Evolutionary conservation across 1,284 basidiomycete genomes (phyloP), one percentile per base, ranked within the genome.

Genomic region (Hemileia vastatrix): DNA sequence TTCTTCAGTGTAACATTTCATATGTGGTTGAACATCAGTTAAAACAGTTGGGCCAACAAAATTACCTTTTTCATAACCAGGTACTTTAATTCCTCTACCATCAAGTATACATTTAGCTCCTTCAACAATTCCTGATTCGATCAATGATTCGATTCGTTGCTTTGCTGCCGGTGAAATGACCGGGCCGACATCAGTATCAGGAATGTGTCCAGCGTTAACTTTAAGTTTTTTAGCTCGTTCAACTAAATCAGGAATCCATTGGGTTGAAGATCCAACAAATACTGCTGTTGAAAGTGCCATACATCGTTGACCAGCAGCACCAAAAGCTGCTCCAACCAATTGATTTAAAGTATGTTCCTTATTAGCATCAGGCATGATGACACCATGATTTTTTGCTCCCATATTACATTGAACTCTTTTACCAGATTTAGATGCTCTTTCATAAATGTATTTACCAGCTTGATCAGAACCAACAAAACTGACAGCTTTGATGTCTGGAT

Each of bases 41-140:
- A 97, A 82, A 57, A 98, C 81, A 3, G 91, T 94, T 0, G 93
- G 91, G 2, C 92, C 93, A 66, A 98, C 85, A 76, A 94, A 98
- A 79, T 96, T 97, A 36, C 93, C 94, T 57, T 89, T 78, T 5
- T 87, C 86, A 76, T 93, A 97, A 0, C 81, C 85, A 3, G 83
- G 77, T 3, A 92, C 86, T 45, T 78, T 74, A 65, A 84, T 74
- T 44, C 81, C 80, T 27, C 92, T 83, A 13, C 93, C 94, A 75
- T 98, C 94, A 27, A 97, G 84, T 59, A 85, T 79, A 68, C 97
- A 87, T 69, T 83, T 84, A 33, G 92, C 94, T 24, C 92, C 93
- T 77, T 97, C 85, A 54, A 83, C 80, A 68, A 85, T 83, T 53
- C 86, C 89, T 9, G 90, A 92, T 23, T 80, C 80, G 70, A 96